Evolutionary conservation across 257 asterid species (phyloP).

Genomic region (Echium plantagineum): DNA sequence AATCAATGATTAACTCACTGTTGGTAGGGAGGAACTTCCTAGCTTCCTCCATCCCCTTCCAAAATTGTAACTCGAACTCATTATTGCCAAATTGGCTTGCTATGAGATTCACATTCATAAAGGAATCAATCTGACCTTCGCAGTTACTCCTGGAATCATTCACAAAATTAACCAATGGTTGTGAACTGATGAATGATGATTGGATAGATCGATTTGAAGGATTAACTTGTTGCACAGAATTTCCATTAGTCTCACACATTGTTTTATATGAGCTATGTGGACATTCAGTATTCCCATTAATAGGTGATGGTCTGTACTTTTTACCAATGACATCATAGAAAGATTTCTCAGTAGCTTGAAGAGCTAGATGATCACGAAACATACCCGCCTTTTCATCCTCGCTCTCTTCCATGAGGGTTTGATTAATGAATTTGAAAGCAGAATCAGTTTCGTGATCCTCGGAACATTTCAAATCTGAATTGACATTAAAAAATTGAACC

Average conservation of each 20-base stretch:
- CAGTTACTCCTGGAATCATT: slow-evolving; percentile 12
- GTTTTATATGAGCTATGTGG: slow-evolving; percentile 43
- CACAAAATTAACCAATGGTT: slow-evolving; percentile 14
- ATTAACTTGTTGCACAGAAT: slow-evolving; percentile 9
- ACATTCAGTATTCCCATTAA: slow-evolving; percentile 30
- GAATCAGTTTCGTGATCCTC: slow-evolving; percentile 80
- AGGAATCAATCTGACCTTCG: slow-evolving; percentile 24
- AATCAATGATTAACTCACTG: slow-evolving; percentile 53
- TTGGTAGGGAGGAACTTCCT: slow-evolving; percentile 60
- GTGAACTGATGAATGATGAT: slow-evolving; percentile 26
- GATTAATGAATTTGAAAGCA: slow-evolving; percentile 64
- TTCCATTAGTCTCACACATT: slow-evolving; percentile 40
- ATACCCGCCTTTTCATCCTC: slow-evolving; percentile 79
- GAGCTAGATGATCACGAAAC: slow-evolving; percentile 87
- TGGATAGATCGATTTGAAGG: slow-evolving; percentile 24
- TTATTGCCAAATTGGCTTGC: slow-evolving; percentile 33
- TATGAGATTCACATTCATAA: slow-evolving; percentile 19
- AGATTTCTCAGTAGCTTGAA: slow-evolving; percentile 80
- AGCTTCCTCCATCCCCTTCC: slow-evolving; percentile 90
- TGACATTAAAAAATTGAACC: slow-evolving; percentile 29
- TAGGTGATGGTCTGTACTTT: slow-evolving; percentile 42
- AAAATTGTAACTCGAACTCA: slow-evolving; percentile 67
- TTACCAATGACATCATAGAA: slow-evolving; percentile 70
- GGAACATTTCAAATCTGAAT: slow-evolving; percentile 58
- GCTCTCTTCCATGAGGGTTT: slow-evolving; percentile 76